Percentiles rank a stretch among this genome's conserved stretches.
These are phyloP conservation scores for Penicillium diatomitis DNA, from an alignment of 495 filamentous ascomycete genomes.

Conservation along the genomic window DNA sequence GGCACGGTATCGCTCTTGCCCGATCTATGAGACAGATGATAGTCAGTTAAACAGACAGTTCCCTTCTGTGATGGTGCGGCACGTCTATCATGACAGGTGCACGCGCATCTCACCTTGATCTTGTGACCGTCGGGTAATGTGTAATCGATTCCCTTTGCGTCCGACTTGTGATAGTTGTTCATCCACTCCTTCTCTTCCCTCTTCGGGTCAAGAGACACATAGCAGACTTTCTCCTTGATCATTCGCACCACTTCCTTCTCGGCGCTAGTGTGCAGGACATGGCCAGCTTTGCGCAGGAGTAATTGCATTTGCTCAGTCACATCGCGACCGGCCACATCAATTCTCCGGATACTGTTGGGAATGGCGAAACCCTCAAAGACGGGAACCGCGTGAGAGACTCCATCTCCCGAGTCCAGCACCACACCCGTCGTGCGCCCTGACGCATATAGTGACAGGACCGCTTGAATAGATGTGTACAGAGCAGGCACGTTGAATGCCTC, in stretches of 20 bases:
- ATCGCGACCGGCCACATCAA: slow-evolving; percentile 96
- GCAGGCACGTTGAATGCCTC: slow-evolving; percentile 98
- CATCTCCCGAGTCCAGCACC: slow-evolving; percentile 90
- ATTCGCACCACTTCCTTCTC: slow-evolving; percentile 95
- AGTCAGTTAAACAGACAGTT: too few species aligned
- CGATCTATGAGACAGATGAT: slow-evolving; percentile 44
- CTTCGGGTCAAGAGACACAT: slow-evolving; percentile 85
- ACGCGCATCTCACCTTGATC: slow-evolving; percentile 55
- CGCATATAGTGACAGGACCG: slow-evolving; percentile 91
- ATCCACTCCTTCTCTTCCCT: slow-evolving; percentile 95
- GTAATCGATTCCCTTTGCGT: slow-evolving; percentile 74
- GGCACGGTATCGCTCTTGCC: slow-evolving; percentile 86
- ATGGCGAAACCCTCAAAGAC: slow-evolving; percentile 98
- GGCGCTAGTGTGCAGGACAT: slow-evolving; percentile 93
- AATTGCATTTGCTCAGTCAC: slow-evolving; percentile 94
- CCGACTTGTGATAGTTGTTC: slow-evolving; percentile 41
- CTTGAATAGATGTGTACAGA: slow-evolving; percentile 93
- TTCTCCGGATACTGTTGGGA: slow-evolving; percentile 84
- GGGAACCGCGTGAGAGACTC: slow-evolving; percentile 93
- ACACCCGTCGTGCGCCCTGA: slow-evolving; percentile 95
- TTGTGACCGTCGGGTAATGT: slow-evolving; percentile 84
- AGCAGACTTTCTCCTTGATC: slow-evolving; percentile 91
- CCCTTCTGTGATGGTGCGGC: too few species aligned
- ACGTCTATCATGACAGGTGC: too few species aligned
- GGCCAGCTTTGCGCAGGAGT: slow-evolving; percentile 82